Evolutionary conservation across 2,329 filamentous ascomycete genomes (phyloP).

Genomic region (Hymenotorrendiella dingleyae): DNA sequence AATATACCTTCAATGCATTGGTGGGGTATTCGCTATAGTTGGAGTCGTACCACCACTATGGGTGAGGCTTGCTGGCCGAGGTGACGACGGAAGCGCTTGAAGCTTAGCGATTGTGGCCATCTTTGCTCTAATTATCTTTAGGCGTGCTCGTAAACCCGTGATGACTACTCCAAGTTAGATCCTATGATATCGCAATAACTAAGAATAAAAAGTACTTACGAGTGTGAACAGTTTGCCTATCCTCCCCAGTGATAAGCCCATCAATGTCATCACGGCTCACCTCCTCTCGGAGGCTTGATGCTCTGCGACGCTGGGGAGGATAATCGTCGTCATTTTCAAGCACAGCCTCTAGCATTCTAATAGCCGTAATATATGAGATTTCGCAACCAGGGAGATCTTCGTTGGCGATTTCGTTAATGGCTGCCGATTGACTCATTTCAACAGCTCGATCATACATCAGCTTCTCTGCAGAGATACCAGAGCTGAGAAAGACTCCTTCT

Average conservation of each 20-base stretch:
- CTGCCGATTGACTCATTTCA: slow-evolving; percentile 92
- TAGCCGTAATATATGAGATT: slow-evolving; percentile 86
- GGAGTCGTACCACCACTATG: slow-evolving; percentile 30
- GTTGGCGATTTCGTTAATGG: slow-evolving; percentile 91
- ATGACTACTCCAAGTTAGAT: slow-evolving; percentile 56
- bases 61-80: slow-evolving; percentile 24
- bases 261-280: slow-evolving; percentile 35
- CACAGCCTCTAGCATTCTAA: slow-evolving; percentile 91
- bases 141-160: slow-evolving; percentile 53
- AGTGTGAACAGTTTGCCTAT: slow-evolving; percentile 66
- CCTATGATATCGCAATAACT: too few species aligned
- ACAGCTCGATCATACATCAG: slow-evolving; percentile 96
- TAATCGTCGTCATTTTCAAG: slow-evolving; percentile 72
- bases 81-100: slow-evolving; percentile 24
- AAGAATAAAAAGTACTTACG: slow-evolving; percentile 44
- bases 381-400: slow-evolving; percentile 85
- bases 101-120: slow-evolving; percentile 52
- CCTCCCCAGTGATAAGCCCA: slow-evolving; percentile 57
- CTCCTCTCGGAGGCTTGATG: slow-evolving; percentile 37
- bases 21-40: slow-evolving; percentile 28
- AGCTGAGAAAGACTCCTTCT: slow-evolving; percentile 77
- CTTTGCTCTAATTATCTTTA: slow-evolving; percentile 53
- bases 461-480: slow-evolving; percentile 89
- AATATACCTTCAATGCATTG: slow-evolving; percentile 17
- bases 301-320: slow-evolving; percentile 37